A percentile compares a stretch with the other conserved stretches of the same genome.
Conservation (phyloP, 805 yeast species). For the Candida orba region DNA sequence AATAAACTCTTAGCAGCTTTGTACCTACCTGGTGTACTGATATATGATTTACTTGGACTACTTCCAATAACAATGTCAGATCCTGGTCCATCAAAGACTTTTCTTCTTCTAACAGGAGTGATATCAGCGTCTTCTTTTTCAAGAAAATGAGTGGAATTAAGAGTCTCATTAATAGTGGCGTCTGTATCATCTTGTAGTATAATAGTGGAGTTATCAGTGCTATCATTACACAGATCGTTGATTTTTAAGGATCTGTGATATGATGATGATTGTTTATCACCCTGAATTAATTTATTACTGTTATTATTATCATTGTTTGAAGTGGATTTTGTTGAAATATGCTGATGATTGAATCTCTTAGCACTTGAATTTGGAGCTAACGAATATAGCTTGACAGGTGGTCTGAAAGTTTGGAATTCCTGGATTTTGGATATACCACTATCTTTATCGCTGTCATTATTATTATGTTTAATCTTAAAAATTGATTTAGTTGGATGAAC, state of each 20-base stretch:
- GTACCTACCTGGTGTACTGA: conserved; percentile 40
- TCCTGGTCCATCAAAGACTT: background rate
- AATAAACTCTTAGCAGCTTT: conserved; percentile 41
- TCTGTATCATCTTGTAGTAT: background rate
- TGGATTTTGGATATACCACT: background rate
- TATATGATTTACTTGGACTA: conserved; percentile 8
- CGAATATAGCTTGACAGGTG: background rate
- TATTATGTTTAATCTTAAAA: background rate
- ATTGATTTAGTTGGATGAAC: conserved; percentile 4
- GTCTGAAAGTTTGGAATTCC: conserved; percentile 5
- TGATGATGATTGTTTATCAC: background rate
- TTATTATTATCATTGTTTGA: no score
- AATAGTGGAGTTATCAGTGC: conserved; percentile 1
- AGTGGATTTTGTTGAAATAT: no score
- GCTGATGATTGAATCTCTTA: background rate
- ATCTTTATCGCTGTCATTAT: background rate
- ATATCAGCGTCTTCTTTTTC: conserved; percentile 16
- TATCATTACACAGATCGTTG: conserved; percentile 11
- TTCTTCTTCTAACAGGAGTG: conserved; percentile 6
- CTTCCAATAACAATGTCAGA: conserved; percentile 3
- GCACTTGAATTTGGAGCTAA: background rate
- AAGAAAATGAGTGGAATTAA: conserved; percentile 18
- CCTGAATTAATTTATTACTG: no score
- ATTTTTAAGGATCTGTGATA: conserved; percentile 10
- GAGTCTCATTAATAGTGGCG: conserved; percentile 5